Evolutionary conservation across 2,329 filamentous ascomycete genomes (phyloP).

Genomic region (Colletotrichum sp.): DNA sequence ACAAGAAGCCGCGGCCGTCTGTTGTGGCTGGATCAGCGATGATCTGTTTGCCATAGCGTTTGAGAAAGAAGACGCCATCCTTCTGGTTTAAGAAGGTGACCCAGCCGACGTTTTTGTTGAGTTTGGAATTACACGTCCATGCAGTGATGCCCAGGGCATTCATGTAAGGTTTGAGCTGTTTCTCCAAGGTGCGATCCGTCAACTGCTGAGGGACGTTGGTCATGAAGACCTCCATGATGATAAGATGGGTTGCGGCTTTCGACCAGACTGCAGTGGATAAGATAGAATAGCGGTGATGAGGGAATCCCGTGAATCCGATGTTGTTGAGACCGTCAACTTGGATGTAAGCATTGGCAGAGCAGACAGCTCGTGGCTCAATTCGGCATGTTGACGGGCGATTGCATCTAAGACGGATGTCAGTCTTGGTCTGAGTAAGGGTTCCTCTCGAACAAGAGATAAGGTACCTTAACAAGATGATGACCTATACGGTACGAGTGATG

Average conservation of each 20-base stretch:
- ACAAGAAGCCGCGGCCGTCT: not conserved
- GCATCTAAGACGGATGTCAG: not conserved
- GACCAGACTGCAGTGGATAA: not conserved
- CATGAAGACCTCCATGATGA: conserved; percentile 52
- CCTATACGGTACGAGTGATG: not conserved
- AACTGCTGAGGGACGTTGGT: conserved; percentile 46
- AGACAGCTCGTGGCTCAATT: not conserved
- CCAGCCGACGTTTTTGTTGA: conserved; percentile 36
- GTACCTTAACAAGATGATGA: not conserved
- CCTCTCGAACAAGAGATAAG: not conserved
- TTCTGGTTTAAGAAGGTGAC: conserved; percentile 45
- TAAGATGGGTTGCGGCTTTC: not conserved
- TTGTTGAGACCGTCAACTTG: not conserved
- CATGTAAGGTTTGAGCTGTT: conserved; percentile 46
- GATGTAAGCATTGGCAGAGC: not conserved
- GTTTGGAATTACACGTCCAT: conserved; percentile 49
- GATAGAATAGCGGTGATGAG: not conserved
- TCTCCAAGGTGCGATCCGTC: conserved; percentile 38
- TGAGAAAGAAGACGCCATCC: conserved; percentile 50
- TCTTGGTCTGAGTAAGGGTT: not conserved
- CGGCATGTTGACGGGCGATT: not conserved
- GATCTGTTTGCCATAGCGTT: conserved; percentile 33
- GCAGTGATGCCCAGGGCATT: conserved; percentile 42
- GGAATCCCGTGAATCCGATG: not conserved
- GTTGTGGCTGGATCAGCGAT: not conserved